Evolutionary conservation across 345 rosid species (phyloP).

Genomic region (sweet orange (Citrus sinensis)): DNA sequence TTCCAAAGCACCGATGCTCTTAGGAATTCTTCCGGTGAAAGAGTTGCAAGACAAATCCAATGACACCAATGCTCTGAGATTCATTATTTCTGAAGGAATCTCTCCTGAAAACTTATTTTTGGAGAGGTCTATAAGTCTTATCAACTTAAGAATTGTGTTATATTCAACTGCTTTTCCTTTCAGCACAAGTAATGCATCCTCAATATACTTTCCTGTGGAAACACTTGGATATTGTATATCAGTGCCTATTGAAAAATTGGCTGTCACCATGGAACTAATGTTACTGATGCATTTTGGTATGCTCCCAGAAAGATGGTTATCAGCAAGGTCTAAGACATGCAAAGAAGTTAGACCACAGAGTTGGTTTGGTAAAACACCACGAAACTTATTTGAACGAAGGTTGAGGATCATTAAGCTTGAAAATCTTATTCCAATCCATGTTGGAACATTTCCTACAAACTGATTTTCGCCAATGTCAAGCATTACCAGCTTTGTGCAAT

Average conservation of each 20-base stretch:
- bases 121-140: no score
- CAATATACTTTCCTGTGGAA: neutral
- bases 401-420: neutral
- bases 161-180: neutral
- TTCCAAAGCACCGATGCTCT: conserved; percentile 7
- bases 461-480: neutral
- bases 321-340: conserved; percentile 13
- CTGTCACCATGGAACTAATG: neutral
- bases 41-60: conserved; percentile 15
- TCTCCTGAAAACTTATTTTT: no score
- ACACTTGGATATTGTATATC: neutral
- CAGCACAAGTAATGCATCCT: neutral
- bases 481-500: neutral
- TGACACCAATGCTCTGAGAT: neutral
- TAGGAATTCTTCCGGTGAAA: neutral
- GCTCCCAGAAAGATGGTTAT: conserved; percentile 4
- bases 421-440: conserved; percentile 14
- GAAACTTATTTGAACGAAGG: conserved; percentile 18
- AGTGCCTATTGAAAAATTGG: no score
- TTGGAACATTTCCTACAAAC: conserved; percentile 5
- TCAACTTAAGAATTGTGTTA: no score
- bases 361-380: conserved; percentile 18
- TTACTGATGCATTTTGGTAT: conserved; percentile 10
- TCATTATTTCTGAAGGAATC: neutral
- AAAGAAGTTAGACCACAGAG: conserved; percentile 10